Conservation (phyloP, 305 asterid species). For the Fraxinus velutina region DNA sequence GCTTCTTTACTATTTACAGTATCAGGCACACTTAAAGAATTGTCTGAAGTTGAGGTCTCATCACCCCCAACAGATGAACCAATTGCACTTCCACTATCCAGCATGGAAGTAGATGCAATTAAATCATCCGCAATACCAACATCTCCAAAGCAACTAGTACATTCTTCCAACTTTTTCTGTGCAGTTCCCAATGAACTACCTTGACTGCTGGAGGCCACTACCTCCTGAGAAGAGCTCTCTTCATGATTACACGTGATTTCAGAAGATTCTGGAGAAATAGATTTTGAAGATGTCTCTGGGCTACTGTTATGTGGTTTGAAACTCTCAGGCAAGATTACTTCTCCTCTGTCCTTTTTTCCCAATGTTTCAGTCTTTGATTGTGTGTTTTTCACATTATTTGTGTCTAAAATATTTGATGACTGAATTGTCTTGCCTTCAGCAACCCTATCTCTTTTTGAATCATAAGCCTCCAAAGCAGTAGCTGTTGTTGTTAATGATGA, state of each 20-base stretch:
- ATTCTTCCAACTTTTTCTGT: constrained; percentile 32
- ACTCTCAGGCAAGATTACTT: constrained; percentile 27
- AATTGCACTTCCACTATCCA: constrained; percentile 16
- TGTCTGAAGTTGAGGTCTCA: constrained; percentile 20
- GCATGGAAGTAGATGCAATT: constrained; percentile 26
- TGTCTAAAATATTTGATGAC: constrained; percentile 22
- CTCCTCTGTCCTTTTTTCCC: constrained; percentile 27
- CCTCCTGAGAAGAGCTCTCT: constrained; percentile 31
- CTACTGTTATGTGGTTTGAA: constrained; percentile 9
- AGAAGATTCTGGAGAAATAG: constrained; percentile 24
- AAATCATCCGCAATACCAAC: constrained; percentile 22
- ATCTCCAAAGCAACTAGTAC: constrained; percentile 26
- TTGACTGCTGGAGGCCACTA: constrained; percentile 19
- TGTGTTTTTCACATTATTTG: constrained; percentile 17
- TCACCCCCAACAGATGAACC: constrained; percentile 31
- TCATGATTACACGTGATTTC: constrained; percentile 23
- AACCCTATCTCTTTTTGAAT: constrained; percentile 19
- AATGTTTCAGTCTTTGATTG: constrained; percentile 27
- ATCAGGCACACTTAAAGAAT: constrained; percentile 19
- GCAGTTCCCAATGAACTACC: constrained; percentile 23
- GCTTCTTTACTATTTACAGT: constrained; percentile 20
- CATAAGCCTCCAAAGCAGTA: constrained; percentile 29
- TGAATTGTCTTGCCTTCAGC: constrained; percentile 17
- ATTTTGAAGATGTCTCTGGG: constrained; percentile 26
- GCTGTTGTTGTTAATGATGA: constrained; percentile 23